Base-by-base conservation (phyloP, 495 filamentous ascomycete genomes). In the Daldinia bambusicola region DNA sequence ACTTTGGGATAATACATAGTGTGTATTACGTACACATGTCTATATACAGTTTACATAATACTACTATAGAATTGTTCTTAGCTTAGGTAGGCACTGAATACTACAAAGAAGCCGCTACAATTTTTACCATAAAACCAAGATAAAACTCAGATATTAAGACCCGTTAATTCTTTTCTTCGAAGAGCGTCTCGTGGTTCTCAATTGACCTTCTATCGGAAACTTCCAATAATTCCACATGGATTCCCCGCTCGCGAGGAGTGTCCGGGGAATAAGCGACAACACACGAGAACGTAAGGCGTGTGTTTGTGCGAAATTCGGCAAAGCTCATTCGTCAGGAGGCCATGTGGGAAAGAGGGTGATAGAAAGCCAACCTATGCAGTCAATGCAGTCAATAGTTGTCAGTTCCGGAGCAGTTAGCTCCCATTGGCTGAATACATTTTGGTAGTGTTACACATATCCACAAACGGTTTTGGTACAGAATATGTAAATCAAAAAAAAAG, bases 201-300 rank as follows among this genome's bases (percentile, higher is more conserved):
- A 48, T 48, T 22, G 5, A 48, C 18, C 22, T 48, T 12, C 7
- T 48, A 48, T 18, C 43, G 31, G 51, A 30, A 53, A 53, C 16
- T 22, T 30, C 14, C 26, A 61, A n/a, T 1, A 20, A 20, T 13
- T 43, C 51, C 50, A 53, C 65, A 69, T 68, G 56, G 55, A 53
- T 69, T 72, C 70, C 61, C 70, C 70, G 61, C 70, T 55, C 63
- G n/a, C 20, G 37, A 56, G 45, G 43, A 40, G 50, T 22, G 6
- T 40, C 56, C 66, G 66, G 61, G 58, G 57, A 73, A 73, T 72
- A 65, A 72, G 55, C 45, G 30, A 55, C 31, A 73, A 48, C 37
- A 51, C 52, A 69, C 51, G 60, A 69, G 65, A 71, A 32, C 59
- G 22, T 55, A 7, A 16, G 60, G 57, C 56, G 52, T 37, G 43